Conservation (phyloP, 257 asterid species). For the Primulina eburnea region DNA sequence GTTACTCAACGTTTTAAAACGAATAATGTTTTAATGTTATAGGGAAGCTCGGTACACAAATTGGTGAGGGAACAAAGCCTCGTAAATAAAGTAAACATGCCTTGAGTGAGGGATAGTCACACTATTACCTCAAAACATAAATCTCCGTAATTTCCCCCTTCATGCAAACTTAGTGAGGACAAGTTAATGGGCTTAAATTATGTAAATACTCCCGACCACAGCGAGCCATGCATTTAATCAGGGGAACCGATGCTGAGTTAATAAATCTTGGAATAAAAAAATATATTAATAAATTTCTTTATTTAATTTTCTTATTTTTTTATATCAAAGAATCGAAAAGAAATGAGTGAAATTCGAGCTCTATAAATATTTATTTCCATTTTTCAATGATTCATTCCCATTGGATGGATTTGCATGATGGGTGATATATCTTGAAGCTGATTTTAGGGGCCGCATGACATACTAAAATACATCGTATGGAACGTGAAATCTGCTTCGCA, state of each 20-base stretch:
- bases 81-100: constrained; percentile 28
- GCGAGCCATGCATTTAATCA: neutral
- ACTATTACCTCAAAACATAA: neutral
- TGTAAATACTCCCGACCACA: neutral
- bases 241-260: neutral
- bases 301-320: too few species aligned
- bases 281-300: too few species aligned
- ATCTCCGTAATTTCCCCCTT: neutral
- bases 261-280: too few species aligned
- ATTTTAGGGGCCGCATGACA: constrained; percentile 26
- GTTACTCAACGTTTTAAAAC: too few species aligned
- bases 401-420: neutral
- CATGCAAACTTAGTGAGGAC: constrained; percentile 34
- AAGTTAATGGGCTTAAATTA: constrained; percentile 21
- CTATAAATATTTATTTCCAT: neutral
- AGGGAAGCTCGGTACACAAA: too few species aligned
- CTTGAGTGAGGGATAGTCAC: constrained; percentile 21
- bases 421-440: neutral
- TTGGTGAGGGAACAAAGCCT: constrained; percentile 24
- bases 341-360: too few species aligned
- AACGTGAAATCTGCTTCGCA: constrained; percentile 39
- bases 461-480: constrained; percentile 27
- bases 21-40: too few species aligned
- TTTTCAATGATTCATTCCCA: neutral
- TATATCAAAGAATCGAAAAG: too few species aligned